These are phyloP conservation scores for Cyclaneusma minus DNA, from an alignment of 2,329 filamentous ascomycete species.

Conservation along the genomic window DNA sequence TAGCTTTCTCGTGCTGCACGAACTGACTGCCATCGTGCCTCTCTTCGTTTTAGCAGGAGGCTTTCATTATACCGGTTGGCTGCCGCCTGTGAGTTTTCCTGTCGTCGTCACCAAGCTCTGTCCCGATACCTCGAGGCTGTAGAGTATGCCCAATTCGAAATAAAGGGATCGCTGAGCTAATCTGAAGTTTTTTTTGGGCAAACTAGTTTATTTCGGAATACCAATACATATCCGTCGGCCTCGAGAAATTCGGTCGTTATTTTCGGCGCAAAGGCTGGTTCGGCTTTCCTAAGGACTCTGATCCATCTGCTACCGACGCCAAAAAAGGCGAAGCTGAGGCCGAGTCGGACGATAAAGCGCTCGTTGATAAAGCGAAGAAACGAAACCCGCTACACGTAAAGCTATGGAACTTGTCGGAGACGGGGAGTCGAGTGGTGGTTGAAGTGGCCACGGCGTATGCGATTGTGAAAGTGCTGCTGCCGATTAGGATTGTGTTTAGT, in stretches of 20 bases:
- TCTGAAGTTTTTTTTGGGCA: constrained; percentile 1
- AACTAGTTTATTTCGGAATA: constrained; percentile 8
- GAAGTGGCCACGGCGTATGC: constrained; percentile 81
- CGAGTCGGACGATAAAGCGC: constrained; percentile 3
- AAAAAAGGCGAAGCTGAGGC: constrained; percentile 13
- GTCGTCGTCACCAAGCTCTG: constrained; percentile 2
- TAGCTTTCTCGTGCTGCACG: constrained; percentile 81
- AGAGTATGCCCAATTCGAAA: constrained; percentile 25
- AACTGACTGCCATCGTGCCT: constrained; percentile 75
- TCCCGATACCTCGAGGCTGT: constrained; percentile 14
- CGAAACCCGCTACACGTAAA: no score
- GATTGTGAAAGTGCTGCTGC: constrained; percentile 73
- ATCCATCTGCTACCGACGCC: no score
- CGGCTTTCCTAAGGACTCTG: no score
- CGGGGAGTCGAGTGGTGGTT: constrained; percentile 32
- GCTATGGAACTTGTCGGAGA: constrained; percentile 13
- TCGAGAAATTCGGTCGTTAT: constrained; percentile 63
- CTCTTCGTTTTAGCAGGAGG: constrained; percentile 56
- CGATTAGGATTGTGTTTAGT: constrained; percentile 60
- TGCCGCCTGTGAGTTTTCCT: constrained; percentile 30
- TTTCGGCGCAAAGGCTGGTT: constrained; percentile 74
- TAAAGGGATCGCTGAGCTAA: constrained; percentile 22
- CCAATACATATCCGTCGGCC: constrained; percentile 21
- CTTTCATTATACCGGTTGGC: constrained; percentile 69
- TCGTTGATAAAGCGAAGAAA: constrained; percentile 10